phyloP scores from a whole-genome alignment of 805 yeast species.

The Hanseniaspora lachancei region DNA sequence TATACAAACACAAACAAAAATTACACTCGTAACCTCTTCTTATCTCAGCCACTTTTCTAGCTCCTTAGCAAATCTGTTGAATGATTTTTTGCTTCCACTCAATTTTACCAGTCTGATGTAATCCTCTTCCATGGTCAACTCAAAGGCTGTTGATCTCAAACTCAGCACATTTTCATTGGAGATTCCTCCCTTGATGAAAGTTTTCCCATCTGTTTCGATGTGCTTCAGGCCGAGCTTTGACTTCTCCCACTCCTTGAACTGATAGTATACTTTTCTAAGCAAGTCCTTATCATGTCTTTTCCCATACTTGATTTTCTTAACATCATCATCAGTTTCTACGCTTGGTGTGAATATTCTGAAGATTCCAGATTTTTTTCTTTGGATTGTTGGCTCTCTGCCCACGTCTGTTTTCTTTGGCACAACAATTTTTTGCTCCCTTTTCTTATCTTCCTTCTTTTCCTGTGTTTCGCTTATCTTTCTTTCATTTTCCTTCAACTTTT shows the following conservation, averaged over 20 bases:
- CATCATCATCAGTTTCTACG: background rate
- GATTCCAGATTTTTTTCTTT: slow-evolving; percentile 14
- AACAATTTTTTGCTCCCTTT: slow-evolving; percentile 11
- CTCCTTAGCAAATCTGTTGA: slow-evolving; percentile 46
- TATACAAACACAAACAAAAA: background rate
- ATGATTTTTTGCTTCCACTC: slow-evolving; percentile 53
- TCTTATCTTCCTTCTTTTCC: slow-evolving; percentile 8
- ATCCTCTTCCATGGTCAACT: slow-evolving; percentile 25
- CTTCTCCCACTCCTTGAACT: slow-evolving; percentile 54
- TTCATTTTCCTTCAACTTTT: slow-evolving; percentile 15
- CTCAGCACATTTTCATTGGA: slow-evolving; percentile 49
- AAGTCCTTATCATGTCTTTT: slow-evolving; percentile 23
- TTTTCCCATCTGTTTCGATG: slow-evolving; percentile 34
- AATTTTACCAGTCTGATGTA: slow-evolving; percentile 43
- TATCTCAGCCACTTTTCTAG: slow-evolving; percentile 51
- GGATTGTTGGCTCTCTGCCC: slow-evolving; percentile 12
- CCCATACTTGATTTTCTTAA: slow-evolving; percentile 14
- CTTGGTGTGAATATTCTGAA: slow-evolving; percentile 12
- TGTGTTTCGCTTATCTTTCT: slow-evolving; percentile 14
- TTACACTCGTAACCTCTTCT: slow-evolving; percentile 34
- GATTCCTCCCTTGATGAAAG: slow-evolving; percentile 46
- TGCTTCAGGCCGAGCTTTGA: slow-evolving; percentile 45
- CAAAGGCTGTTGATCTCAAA: slow-evolving; percentile 50
- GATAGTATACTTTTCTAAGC: slow-evolving; percentile 49
- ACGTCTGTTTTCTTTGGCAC: slow-evolving; percentile 13